These are phyloP conservation scores for Mytilinidion resinicola DNA, from an alignment of 495 filamentous ascomycete species.

Conservation along the genomic window DNA sequence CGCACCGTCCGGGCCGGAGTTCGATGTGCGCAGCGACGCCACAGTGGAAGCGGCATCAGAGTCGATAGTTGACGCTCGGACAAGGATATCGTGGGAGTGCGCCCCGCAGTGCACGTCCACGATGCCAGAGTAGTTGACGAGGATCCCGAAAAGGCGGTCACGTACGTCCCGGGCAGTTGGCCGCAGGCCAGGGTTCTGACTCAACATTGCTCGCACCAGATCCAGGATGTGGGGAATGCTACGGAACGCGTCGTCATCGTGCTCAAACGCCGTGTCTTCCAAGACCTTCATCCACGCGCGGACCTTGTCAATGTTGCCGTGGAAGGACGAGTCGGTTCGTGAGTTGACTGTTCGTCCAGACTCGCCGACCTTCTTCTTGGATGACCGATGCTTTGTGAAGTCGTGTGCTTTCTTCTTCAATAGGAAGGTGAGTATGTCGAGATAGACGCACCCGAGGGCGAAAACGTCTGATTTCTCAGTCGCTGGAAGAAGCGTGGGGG, in stretches of 20 bases:
- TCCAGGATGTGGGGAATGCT: constrained; percentile 31
- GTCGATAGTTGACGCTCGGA: background rate
- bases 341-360: constrained; percentile 7
- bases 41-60: constrained; percentile 16
- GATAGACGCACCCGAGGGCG: constrained; percentile 64
- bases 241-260: constrained; percentile 25
- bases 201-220: constrained; percentile 33
- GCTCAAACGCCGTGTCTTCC: constrained; percentile 39
- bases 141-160: constrained; percentile 28
- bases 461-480: constrained; percentile 59
- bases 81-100: constrained; percentile 18
- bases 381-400: constrained; percentile 66
- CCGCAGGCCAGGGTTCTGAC: constrained; percentile 27
- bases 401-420: constrained; percentile 64
- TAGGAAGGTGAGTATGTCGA: constrained; percentile 64
- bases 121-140: constrained; percentile 28
- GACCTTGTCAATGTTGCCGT: constrained; percentile 71
- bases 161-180: constrained; percentile 31
- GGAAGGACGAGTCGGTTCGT: constrained; percentile 62
- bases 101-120: constrained; percentile 16
- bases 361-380: constrained; percentile 51
- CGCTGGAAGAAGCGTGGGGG: constrained; percentile 12
- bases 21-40: background rate
- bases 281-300: constrained; percentile 69
- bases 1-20: background rate